A percentile compares a stretch with the other conserved stretches of the same genome.
These are phyloP conservation scores for Penicillium rolfsii DNA, from an alignment of 2,329 filamentous ascomycete species.

Conservation along the genomic window DNA sequence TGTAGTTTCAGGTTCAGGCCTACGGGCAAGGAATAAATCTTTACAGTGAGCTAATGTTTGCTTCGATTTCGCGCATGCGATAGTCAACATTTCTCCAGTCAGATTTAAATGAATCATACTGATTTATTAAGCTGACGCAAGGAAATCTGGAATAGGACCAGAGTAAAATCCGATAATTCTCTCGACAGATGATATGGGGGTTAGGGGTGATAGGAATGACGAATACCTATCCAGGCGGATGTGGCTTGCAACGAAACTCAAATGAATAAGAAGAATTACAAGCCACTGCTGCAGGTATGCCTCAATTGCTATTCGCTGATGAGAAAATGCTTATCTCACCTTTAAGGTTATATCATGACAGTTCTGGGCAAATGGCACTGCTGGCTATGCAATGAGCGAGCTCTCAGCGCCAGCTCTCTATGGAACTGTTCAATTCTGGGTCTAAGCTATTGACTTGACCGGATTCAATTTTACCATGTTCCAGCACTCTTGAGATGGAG, in stretches of 20 bases:
- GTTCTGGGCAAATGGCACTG: background rate
- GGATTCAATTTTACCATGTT: background rate
- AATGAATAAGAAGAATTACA: constrained; percentile 4
- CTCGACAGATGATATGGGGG: background rate
- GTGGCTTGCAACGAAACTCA: constrained; percentile 1
- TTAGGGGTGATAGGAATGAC: background rate
- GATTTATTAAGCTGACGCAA: no score
- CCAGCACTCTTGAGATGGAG: background rate
- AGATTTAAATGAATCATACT: no score
- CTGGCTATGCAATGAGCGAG: background rate
- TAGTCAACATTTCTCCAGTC: no score
- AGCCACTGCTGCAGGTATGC: background rate
- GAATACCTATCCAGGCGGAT: background rate
- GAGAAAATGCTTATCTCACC: background rate
- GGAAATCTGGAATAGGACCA: background rate
- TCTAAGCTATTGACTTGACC: no score
- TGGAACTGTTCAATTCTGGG: no score
- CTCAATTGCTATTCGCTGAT: background rate
- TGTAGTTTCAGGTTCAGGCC: background rate
- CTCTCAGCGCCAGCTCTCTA: background rate
- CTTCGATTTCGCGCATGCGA: no score
- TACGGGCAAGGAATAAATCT: background rate
- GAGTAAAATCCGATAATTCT: background rate
- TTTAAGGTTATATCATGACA: background rate
- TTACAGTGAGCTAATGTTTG: no score